Conservation (phyloP, 768 basidiomycete genomes). For the Mycena venus region DNA sequence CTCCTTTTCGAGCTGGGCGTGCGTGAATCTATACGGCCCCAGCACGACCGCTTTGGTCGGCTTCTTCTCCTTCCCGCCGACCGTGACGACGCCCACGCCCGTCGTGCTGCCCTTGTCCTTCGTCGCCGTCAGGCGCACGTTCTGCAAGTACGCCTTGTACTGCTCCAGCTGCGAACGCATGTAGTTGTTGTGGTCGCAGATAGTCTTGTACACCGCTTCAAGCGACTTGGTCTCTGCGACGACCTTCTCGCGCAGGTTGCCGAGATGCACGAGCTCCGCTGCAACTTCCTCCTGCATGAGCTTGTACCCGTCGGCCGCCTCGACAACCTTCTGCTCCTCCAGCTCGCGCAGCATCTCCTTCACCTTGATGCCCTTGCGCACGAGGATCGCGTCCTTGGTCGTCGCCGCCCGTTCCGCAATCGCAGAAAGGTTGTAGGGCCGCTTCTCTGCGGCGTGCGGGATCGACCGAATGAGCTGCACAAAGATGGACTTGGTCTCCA, state of each 20-base stretch:
- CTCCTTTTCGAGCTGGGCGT: constrained; percentile 98
- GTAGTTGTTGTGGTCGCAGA: constrained; percentile 99
- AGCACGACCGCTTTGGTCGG: constrained; percentile 85
- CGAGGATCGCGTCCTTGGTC: constrained; percentile 95
- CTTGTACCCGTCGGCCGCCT: constrained; percentile 85
- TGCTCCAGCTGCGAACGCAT: constrained; percentile 96
- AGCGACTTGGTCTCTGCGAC: constrained; percentile 91
- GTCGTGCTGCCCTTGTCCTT: constrained; percentile 91
- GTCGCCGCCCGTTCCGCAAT: constrained; percentile 97
- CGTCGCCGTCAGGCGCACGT: constrained; percentile 90
- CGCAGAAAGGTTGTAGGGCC: constrained; percentile 88
- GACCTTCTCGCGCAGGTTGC: constrained; percentile 97
- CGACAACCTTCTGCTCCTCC: constrained; percentile 90
- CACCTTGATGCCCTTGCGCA: constrained; percentile 98
- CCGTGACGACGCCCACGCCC: constrained; percentile 94
- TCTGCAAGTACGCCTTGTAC: constrained; percentile 99
- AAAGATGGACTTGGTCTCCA: constrained; percentile 99
- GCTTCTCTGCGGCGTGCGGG: constrained; percentile 84
- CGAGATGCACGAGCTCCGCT: constrained; percentile 95
- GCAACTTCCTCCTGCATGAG: constrained; percentile 98
- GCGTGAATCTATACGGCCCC: constrained; percentile 97
- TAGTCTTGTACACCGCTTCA: constrained; percentile 99
- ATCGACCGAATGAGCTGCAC: constrained; percentile 97
- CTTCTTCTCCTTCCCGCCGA: constrained; percentile 98
- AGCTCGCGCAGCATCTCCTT: constrained; percentile 99